phyloP scores from a whole-genome alignment of 2,329 filamentous ascomycete genomes.

The Botrytis hyacinthi region DNA sequence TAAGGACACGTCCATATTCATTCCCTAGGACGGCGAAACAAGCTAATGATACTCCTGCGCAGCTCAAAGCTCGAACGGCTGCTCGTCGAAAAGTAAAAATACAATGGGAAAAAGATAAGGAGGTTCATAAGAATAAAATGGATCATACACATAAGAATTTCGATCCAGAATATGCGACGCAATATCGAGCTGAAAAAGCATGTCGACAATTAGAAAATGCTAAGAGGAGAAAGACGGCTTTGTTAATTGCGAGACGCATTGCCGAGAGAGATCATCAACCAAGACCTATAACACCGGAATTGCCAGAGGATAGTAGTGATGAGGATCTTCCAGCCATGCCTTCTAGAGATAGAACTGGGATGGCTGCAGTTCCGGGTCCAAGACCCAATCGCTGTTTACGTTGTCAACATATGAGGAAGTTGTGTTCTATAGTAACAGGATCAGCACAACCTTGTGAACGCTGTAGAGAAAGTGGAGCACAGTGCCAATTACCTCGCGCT shows the following conservation, averaged over 20 bases:
- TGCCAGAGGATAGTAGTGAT: conserved; percentile 12
- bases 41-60: neutral
- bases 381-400: neutral
- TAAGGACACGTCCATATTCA: neutral
- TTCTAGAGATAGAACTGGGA: neutral
- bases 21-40: neutral
- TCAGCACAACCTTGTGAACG: neutral
- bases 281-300: neutral
- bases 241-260: neutral
- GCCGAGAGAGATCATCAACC: neutral
- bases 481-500: neutral
- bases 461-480: neutral
- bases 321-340: conserved; percentile 1
- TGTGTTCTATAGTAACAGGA: neutral
- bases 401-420: neutral
- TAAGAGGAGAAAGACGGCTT: neutral
- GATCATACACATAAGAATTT: neutral
- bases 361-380: neutral
- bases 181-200: conserved; percentile 7
- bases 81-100: neutral
- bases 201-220: neutral
- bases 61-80: neutral
- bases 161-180: neutral
- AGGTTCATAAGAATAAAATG: conserved; percentile 5
- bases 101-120: conserved; percentile 9